phyloP scores from a whole-genome alignment of 2,329 filamentous ascomycete species.

The Aspergillus spinulosporus region DNA sequence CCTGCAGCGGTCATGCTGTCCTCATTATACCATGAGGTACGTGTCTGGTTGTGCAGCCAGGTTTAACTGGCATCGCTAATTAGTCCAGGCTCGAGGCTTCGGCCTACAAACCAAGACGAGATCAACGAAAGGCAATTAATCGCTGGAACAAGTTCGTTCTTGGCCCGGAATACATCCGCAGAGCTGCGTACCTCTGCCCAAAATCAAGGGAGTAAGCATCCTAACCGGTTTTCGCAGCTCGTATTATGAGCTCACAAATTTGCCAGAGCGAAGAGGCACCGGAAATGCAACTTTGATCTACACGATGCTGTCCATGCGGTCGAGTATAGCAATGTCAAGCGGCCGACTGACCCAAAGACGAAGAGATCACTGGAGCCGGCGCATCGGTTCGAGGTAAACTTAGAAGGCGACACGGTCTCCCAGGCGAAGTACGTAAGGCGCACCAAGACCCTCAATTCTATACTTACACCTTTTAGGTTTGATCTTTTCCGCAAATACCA shows the following conservation, averaged over 20 bases:
- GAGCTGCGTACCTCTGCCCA: constrained; percentile 48
- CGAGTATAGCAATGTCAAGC: constrained; percentile 47
- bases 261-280: constrained; percentile 45
- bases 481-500: constrained; percentile 51
- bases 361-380: constrained; percentile 49
- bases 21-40: constrained; percentile 66
- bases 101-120: constrained; percentile 45
- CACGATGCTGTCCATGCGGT: constrained; percentile 43
- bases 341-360: constrained; percentile 46
- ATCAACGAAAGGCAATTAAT: constrained; percentile 51
- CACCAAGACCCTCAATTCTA: too few relatives aligned
- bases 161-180: constrained; percentile 49
- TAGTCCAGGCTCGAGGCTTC: constrained; percentile 42
- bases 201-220: constrained; percentile 44
- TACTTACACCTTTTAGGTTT: constrained; percentile 33
- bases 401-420: constrained; percentile 50
- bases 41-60: constrained; percentile 3
- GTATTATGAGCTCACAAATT: not conserved
- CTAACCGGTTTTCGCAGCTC: not conserved
- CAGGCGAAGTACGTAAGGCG: constrained; percentile 44
- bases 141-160: constrained; percentile 51
- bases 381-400: constrained; percentile 50
- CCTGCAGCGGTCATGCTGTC: constrained; percentile 79
- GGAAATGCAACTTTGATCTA: constrained; percentile 48
- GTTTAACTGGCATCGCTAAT: constrained; percentile 13